These are phyloP conservation scores for Evansstolkia leycettana DNA, from an alignment of 495 filamentous ascomycete species.

Conservation along the genomic window DNA sequence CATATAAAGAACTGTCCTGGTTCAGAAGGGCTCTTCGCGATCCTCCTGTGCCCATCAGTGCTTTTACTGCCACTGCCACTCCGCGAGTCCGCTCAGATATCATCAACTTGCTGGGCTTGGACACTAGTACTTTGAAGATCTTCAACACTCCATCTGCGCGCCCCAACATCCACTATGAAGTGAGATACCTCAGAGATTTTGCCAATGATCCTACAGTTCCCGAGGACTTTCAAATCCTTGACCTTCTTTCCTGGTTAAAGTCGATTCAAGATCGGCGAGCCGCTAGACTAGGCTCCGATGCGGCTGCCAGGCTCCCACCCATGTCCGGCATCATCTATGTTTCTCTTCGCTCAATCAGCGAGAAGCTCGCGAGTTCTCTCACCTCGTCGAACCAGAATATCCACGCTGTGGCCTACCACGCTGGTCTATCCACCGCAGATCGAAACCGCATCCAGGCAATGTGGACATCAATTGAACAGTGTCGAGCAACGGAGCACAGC, in stretches of 20 bases:
- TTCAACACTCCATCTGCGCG: conserved; percentile 74
- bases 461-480: conserved; percentile 60
- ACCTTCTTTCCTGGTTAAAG: conserved; percentile 62
- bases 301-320: conserved; percentile 40
- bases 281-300: conserved; percentile 23
- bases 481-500: conserved; percentile 3
- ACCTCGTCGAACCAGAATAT: conserved; percentile 19
- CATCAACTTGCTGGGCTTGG: conserved; percentile 57
- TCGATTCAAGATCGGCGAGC: conserved; percentile 53
- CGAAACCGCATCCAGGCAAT: conserved; percentile 38
- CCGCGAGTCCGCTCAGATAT: conserved; percentile 67
- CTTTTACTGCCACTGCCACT: conserved; percentile 85
- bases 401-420: conserved; percentile 38
- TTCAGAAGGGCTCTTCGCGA: conserved; percentile 67
- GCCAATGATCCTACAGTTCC: conserved; percentile 14
- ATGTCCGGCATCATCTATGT: conserved; percentile 89
- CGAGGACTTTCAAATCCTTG: conserved; percentile 41
- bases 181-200: conserved; percentile 64
- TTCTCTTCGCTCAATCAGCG: conserved; percentile 62
- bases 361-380: conserved; percentile 47
- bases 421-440: conserved; percentile 30
- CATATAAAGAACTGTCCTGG: conserved; percentile 80
- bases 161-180: conserved; percentile 83
- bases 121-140: conserved; percentile 45
- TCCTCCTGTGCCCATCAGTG: conserved; percentile 78